Evolutionary conservation across 2,329 filamentous ascomycete genomes (phyloP).

Genomic region (Botryotinia calthae): DNA sequence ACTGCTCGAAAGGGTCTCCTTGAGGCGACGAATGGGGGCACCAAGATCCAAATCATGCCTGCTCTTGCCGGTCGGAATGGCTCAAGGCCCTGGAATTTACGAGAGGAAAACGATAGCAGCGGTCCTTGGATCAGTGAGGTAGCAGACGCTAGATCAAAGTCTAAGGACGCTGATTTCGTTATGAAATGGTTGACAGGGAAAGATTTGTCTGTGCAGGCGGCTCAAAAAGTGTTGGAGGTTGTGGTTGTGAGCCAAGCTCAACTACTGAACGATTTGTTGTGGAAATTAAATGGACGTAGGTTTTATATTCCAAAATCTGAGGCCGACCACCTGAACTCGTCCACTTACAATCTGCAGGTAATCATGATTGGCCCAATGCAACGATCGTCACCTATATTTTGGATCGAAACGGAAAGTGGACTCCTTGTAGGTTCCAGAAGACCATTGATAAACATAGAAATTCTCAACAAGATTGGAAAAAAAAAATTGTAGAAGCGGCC

Average conservation of each 20-base stretch:
- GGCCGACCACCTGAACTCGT: neutral
- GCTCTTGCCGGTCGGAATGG: neutral
- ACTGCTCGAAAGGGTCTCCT: conserved; percentile 12
- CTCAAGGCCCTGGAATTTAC: neutral
- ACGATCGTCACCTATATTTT: neutral
- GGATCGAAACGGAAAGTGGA: neutral
- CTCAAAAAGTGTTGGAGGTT: conserved; percentile 9
- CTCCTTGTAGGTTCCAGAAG: neutral
- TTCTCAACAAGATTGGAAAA: neutral
- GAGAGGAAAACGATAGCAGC: neutral
- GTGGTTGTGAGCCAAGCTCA: neutral
- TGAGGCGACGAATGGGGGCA: neutral
- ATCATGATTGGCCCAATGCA: neutral
- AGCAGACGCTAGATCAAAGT: neutral
- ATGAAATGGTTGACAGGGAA: neutral
- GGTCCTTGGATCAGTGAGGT: neutral
- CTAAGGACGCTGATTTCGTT: conserved; percentile 2
- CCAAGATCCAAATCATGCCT: neutral
- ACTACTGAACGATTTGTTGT: neutral
- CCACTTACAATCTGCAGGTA: neutral
- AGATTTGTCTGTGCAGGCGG: neutral
- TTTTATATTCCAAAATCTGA: neutral
- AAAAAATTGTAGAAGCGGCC: neutral
- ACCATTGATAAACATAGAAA: neutral
- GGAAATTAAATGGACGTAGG: neutral